phyloP scores from a whole-genome alignment of 805 yeast genomes.

The Groenewaldozyma salmanticensis region DNA sequence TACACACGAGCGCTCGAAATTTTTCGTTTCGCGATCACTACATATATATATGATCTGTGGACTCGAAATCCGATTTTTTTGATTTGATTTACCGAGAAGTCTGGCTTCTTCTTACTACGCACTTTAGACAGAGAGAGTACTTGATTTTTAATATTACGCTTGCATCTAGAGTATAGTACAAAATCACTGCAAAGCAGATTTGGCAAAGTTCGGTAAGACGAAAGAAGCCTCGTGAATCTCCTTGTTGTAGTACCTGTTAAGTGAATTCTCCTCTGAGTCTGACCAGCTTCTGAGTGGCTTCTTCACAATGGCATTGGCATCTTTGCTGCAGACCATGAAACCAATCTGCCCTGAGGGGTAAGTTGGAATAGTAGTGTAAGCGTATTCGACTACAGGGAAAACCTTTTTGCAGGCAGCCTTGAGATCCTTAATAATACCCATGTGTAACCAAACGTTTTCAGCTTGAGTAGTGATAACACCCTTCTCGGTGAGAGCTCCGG shows the following conservation, averaged over 20 bases:
- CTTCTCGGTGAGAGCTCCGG: constrained; percentile 49
- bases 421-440: constrained; percentile 72
- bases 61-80: too few relatives aligned
- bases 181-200: constrained; percentile 41
- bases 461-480: constrained; percentile 78
- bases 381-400: constrained; percentile 87
- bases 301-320: constrained; percentile 50
- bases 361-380: constrained; percentile 89
- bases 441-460: constrained; percentile 88
- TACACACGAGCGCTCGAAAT: too few relatives aligned
- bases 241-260: constrained; percentile 75
- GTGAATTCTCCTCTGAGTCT: constrained; percentile 49
- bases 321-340: constrained; percentile 92
- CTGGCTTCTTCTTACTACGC: too few relatives aligned
- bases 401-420: constrained; percentile 73
- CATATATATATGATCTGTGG: too few relatives aligned
- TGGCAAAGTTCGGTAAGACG: constrained; percentile 87
- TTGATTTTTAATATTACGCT: too few relatives aligned
- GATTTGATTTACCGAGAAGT: too few relatives aligned
- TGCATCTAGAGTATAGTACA: too few relatives aligned
- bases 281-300: constrained; percentile 60
- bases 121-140: too few relatives aligned
- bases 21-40: too few relatives aligned
- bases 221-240: constrained; percentile 82
- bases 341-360: constrained; percentile 97